phyloP scores from a whole-genome alignment of 345 rosid species.

The Euphorbia lathyris region DNA sequence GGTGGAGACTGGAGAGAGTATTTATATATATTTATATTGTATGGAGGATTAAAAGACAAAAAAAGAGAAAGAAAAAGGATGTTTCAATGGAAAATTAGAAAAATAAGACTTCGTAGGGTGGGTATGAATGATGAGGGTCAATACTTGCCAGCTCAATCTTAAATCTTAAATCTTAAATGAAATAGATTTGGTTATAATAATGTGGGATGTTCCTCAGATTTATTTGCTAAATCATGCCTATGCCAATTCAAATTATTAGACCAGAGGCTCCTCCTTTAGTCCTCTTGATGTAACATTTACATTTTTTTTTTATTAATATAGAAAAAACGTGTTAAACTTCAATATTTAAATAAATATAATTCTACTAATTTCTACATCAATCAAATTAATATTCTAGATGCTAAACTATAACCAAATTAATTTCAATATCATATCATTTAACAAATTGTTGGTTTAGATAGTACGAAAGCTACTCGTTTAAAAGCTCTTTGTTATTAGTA shows the following conservation, averaged over 20 bases:
- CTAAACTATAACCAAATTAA: too few species aligned
- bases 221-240: constrained; percentile 25
- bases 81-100: neutral
- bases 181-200: constrained; percentile 14
- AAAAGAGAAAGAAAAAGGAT: neutral
- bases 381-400: too few species aligned
- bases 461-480: too few species aligned
- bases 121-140: constrained; percentile 24
- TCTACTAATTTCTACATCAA: too few species aligned
- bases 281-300: neutral
- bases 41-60: neutral
- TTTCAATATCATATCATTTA: too few species aligned
- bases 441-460: too few species aligned
- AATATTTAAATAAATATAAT: neutral
- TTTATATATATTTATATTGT: constrained; percentile 19
- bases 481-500: too few species aligned
- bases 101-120: constrained; percentile 13
- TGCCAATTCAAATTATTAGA: neutral
- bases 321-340: neutral
- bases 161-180: constrained; percentile 4
- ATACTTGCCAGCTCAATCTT: constrained; percentile 28
- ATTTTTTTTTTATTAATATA: neutral
- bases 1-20: too few species aligned
- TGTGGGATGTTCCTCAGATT: constrained; percentile 23
- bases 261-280: neutral